phyloP scores from a whole-genome alignment of 495 filamentous ascomycete species.

The Penicillium taxi region DNA sequence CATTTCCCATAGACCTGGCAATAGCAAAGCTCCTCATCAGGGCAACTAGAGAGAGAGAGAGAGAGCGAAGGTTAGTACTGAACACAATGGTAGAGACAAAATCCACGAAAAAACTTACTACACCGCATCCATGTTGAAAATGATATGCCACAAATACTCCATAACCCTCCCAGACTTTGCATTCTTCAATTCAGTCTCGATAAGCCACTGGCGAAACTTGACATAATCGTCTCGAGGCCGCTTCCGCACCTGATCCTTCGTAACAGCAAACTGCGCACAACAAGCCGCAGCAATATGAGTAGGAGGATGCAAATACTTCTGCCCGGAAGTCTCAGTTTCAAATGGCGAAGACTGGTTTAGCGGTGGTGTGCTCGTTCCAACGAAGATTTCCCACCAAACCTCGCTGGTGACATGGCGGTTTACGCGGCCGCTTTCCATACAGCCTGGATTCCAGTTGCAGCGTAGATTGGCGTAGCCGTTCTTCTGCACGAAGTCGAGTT shows the following conservation, averaged over 20 bases:
- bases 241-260: slow-evolving; percentile 42
- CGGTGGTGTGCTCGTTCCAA: slow-evolving; percentile 43
- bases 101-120: slow-evolving; percentile 26
- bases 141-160: slow-evolving; percentile 67
- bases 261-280: slow-evolving; percentile 64
- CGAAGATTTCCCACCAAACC: slow-evolving; percentile 48
- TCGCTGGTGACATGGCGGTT: slow-evolving; percentile 51
- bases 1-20: slow-evolving; percentile 44
- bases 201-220: slow-evolving; percentile 58
- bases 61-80: neutral
- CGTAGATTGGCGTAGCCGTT: slow-evolving; percentile 61
- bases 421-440: slow-evolving; percentile 42
- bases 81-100: neutral
- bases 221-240: slow-evolving; percentile 53
- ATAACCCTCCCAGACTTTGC: slow-evolving; percentile 60
- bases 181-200: slow-evolving; percentile 51
- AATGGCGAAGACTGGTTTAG: slow-evolving; percentile 23
- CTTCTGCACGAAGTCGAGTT: slow-evolving; percentile 41
- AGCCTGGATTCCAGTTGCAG: slow-evolving; percentile 59
- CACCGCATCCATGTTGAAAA: slow-evolving; percentile 48
- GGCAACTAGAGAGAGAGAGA: slow-evolving; percentile 41
- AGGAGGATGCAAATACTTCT: slow-evolving; percentile 25
- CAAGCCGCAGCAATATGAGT: slow-evolving; percentile 38
- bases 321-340: neutral
- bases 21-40: slow-evolving; percentile 40